phyloP scores from a whole-genome alignment of 2,329 filamentous ascomycete species.

The Penicillium decumbens region DNA sequence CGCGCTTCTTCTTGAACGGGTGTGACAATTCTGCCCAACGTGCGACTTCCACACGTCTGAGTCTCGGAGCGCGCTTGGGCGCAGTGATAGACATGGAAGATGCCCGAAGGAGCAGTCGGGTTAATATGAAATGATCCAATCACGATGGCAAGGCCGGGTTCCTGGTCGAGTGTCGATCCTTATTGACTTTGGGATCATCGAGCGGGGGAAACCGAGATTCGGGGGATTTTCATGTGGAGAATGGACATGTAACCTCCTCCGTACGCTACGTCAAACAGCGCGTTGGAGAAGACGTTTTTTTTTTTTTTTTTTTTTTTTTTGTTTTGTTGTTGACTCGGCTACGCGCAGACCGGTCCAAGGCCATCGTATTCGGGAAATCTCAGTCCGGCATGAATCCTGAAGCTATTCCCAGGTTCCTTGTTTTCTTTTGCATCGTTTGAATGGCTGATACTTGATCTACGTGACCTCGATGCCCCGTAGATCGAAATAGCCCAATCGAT shows the following conservation, averaged over 20 bases:
- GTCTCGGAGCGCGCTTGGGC: not conserved
- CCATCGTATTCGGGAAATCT: too few relatives aligned
- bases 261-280: conserved; percentile 1
- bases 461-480: too few relatives aligned
- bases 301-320: not conserved
- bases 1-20: not conserved
- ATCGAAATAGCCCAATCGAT: too few relatives aligned
- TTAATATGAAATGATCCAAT: not conserved
- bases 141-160: not conserved
- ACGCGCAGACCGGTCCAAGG: not conserved
- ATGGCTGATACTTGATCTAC: too few relatives aligned
- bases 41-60: not conserved
- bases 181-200: conserved; percentile 9
- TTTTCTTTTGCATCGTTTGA: too few relatives aligned
- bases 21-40: not conserved
- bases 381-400: too few relatives aligned
- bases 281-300: not conserved
- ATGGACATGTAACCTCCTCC: conserved; percentile 17
- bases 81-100: conserved; percentile 1
- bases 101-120: not conserved
- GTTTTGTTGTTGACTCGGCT: not conserved
- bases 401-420: too few relatives aligned
- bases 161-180: conserved; percentile 13
- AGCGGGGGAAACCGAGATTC: conserved; percentile 17
- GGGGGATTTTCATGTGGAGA: conserved; percentile 4